phyloP scores from a whole-genome alignment of 495 filamentous ascomycete species.

The Cenococcum geophilum region DNA sequence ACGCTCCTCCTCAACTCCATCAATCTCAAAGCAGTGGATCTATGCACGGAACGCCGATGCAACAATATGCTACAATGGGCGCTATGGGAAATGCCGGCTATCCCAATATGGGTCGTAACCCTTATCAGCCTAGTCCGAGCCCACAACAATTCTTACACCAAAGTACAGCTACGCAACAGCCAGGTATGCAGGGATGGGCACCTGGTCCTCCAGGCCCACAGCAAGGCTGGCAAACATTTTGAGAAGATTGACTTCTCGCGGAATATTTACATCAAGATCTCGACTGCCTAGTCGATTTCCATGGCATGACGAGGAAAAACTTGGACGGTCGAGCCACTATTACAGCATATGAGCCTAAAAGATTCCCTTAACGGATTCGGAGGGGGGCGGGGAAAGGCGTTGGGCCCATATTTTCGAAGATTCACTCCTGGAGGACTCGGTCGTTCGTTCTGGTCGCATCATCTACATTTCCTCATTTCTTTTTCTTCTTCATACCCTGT shows the following conservation, averaged over 20 bases:
- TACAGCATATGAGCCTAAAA: background rate
- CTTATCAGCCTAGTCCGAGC: slow-evolving; percentile 43
- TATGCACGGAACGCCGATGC: slow-evolving; percentile 33
- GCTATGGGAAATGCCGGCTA: slow-evolving; percentile 40
- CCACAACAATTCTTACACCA: slow-evolving; percentile 40
- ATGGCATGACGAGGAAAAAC: background rate
- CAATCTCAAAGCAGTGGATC: slow-evolving; percentile 43
- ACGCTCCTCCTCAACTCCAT: slow-evolving; percentile 54
- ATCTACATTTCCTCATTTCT: background rate
- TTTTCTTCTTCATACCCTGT: slow-evolving; percentile 26
- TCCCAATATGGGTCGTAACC: slow-evolving; percentile 48
- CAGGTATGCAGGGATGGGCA: slow-evolving; percentile 47
- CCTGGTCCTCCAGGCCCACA: slow-evolving; percentile 23
- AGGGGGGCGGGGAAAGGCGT: background rate
- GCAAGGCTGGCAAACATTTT: slow-evolving; percentile 22
- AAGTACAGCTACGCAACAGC: slow-evolving; percentile 34
- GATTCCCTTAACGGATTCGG: background rate
- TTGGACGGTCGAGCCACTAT: background rate
- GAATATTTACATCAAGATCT: background rate
- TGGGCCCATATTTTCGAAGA: slow-evolving; percentile 9
- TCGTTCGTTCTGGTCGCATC: background rate
- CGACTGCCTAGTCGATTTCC: background rate
- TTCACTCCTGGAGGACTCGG: slow-evolving; percentile 11
- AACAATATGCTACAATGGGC: slow-evolving; percentile 35
- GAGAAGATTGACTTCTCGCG: background rate